Evolutionary conservation across 805 yeast species (phyloP), one percentile per base, ranked within the genome.

Genomic region (Kodamaea hsintzibuensis): DNA sequence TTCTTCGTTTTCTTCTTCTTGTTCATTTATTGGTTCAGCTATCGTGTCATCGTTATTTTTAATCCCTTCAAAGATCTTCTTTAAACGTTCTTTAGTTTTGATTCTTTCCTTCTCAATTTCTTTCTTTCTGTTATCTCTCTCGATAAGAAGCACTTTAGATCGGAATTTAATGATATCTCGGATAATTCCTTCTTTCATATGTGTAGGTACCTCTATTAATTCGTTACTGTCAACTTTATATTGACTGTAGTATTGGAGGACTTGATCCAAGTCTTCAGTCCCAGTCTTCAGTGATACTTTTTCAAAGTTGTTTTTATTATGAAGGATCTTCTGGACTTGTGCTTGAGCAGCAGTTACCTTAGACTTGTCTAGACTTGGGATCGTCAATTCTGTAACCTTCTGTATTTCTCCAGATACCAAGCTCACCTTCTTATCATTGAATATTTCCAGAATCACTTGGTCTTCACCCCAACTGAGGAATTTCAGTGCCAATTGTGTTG

Each of bases 141-240:
- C 89, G 25, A 81, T 67, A 42, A 76, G 76, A 50, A 83, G 62
- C 25, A 84, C 85, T 43, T 76, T 77, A 18, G 83, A 70, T 61
- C 89, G 68, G 62, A 85, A 85, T 56, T 77, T 80, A 54, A 83
- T 72, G 53, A 85, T 78, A 54, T 81, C 83, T 52, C 75, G 74
- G 16, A 74, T 78, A 38, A 84, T 80, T n/a, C 69, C 71, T 17
- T 82, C 85, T 45, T 79, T 65, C 72, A 81, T 70, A 22, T 80
- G 79, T 19, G 69, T 66, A 1, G 89, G 88, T 3, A 85, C 79
- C 57, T 82, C 89, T 12, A 75, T 69, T 51, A 85, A 64, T 60
- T 84, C 89, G 46, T 72, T 69, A n/a, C 77, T 73, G 62, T 85
- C 87, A 33, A 85, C 80, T 51, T 77, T 74, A 62, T 85, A 85